These are phyloP conservation scores for Inga leiocalycina DNA, from an alignment of 306 rosid species.

Conservation along the genomic window DNA sequence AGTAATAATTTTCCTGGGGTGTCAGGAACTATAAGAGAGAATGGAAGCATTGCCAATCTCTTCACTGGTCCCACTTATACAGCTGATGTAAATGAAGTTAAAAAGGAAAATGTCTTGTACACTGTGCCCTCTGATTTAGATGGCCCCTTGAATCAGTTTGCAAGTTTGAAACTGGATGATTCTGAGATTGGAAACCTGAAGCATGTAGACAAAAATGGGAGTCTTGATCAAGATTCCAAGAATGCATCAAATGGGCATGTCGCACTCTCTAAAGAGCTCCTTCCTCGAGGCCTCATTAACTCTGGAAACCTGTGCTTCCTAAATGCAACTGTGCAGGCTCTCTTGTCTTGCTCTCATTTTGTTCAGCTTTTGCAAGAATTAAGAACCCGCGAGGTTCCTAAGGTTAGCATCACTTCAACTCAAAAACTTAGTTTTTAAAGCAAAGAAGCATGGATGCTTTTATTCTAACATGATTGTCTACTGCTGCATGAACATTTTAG, in stretches of 20 bases:
- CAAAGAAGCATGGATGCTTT: background rate
- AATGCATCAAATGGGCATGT: conserved; percentile 54
- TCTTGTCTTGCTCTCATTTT: conserved; percentile 85
- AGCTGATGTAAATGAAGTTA: conserved; percentile 41
- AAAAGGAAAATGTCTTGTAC: conserved; percentile 3
- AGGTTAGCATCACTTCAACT: conserved; percentile 48
- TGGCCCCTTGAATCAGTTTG: conserved; percentile 48
- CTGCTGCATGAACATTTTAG: conserved; percentile 4
- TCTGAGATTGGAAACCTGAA: conserved; percentile 44
- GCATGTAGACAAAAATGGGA: conserved; percentile 38
- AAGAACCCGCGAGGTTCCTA: conserved; percentile 59
- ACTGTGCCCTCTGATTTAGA: conserved; percentile 33
- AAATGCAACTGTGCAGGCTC: conserved; percentile 89
- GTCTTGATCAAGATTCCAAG: conserved; percentile 36
- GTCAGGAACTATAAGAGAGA: conserved; percentile 44
- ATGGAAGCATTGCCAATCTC: conserved; percentile 45
- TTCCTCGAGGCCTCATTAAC: conserved; percentile 83
- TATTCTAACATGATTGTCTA: background rate
- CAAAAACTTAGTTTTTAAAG: background rate
- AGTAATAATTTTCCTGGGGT: conserved; percentile 30
- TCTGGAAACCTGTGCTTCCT: conserved; percentile 92
- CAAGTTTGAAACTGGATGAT: conserved; percentile 49
- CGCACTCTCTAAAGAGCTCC: conserved; percentile 39
- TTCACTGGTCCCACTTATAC: conserved; percentile 21
- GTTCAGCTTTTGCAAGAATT: conserved; percentile 75